These are phyloP conservation scores for Moringa oleifera DNA, from an alignment of 345 rosid species.

Conservation along the genomic window DNA sequence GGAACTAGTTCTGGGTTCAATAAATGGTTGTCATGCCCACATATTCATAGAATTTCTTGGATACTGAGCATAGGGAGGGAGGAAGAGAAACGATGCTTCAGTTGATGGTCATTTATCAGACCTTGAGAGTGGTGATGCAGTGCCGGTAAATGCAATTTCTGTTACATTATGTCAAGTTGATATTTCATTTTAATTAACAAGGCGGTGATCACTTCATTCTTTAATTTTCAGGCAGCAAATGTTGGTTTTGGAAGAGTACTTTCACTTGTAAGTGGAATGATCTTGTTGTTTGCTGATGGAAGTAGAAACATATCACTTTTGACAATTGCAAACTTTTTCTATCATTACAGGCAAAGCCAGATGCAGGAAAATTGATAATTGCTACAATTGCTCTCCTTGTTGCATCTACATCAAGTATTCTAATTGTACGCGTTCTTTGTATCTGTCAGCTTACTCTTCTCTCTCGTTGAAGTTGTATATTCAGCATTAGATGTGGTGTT, in stretches of 20 bases:
- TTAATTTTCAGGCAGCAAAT: constrained; percentile 42
- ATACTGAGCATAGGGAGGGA: constrained; percentile 19
- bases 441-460: neutral
- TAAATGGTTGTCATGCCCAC: no score
- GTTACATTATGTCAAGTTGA: neutral
- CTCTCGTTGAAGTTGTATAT: neutral
- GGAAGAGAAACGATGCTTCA: constrained; percentile 21
- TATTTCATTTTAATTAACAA: no score
- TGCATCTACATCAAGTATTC: constrained; percentile 65
- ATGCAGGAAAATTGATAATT: constrained; percentile 62
- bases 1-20: neutral
- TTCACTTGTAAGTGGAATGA: constrained; percentile 50
- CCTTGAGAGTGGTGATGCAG: constrained; percentile 60
- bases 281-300: neutral
- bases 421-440: constrained; percentile 41
- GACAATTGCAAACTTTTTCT: neutral
- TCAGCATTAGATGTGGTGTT: neutral
- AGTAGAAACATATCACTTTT: neutral
- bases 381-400: constrained; percentile 73
- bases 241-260: constrained; percentile 67
- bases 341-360: constrained; percentile 62
- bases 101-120: constrained; percentile 16
- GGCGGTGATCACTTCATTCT: neutral
- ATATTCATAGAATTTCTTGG: neutral
- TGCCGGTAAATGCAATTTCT: constrained; percentile 34